These are phyloP conservation scores for Pistacia integerrima DNA, from an alignment of 345 rosid species.

Conservation along the genomic window DNA sequence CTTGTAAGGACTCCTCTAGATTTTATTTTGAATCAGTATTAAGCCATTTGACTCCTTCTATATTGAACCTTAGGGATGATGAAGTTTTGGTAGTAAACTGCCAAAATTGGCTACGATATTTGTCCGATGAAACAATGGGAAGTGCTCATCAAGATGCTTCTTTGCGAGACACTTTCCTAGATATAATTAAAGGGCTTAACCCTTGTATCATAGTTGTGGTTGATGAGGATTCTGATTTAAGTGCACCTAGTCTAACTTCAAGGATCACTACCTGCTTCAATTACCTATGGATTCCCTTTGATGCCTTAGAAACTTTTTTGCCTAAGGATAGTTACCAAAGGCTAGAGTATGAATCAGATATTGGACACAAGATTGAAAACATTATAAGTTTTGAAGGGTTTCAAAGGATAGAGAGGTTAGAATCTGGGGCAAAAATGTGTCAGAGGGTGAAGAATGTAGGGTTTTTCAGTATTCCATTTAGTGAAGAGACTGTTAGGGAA, in stretches of 20 bases:
- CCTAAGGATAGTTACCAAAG: constrained; percentile 64
- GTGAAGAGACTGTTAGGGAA: constrained; percentile 58
- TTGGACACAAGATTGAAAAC: constrained; percentile 63
- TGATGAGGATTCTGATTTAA: constrained; percentile 65
- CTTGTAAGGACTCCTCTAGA: constrained; percentile 16
- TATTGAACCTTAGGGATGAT: constrained; percentile 41
- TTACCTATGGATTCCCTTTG: constrained; percentile 77
- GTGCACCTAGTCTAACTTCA: constrained; percentile 44
- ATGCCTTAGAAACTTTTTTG: constrained; percentile 68
- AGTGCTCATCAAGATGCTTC: constrained; percentile 19
- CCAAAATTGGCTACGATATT: constrained; percentile 67
- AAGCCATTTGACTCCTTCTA: constrained; percentile 34
- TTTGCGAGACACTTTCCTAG: constrained; percentile 43
- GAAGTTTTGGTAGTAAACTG: constrained; percentile 67
- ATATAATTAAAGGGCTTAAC: constrained; percentile 43
- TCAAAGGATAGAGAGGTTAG: constrained; percentile 58
- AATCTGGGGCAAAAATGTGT: constrained; percentile 39
- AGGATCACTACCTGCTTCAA: constrained; percentile 64
- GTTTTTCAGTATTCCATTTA: constrained; percentile 40
- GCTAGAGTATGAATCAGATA: constrained; percentile 61
- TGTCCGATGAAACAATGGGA: constrained; percentile 43
- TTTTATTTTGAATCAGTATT: constrained; percentile 41
- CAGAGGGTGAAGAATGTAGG: constrained; percentile 58
- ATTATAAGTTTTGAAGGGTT: constrained; percentile 53
- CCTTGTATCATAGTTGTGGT: constrained; percentile 50